phyloP scores from a whole-genome alignment of 2,329 filamentous ascomycete species.

The Phaeosphaeriaceae sp. region DNA sequence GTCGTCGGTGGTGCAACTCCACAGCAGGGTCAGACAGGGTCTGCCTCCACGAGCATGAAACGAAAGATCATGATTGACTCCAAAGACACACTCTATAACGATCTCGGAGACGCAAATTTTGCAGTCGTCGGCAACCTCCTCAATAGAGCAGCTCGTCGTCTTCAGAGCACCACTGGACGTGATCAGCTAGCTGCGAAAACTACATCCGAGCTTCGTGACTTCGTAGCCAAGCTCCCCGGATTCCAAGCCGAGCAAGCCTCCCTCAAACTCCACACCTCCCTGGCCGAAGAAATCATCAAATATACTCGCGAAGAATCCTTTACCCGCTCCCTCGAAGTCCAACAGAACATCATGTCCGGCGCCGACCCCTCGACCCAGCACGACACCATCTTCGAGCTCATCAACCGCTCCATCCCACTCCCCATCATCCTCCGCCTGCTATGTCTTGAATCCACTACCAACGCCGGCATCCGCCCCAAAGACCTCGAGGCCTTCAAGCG shows the following conservation, averaged over 20 bases:
- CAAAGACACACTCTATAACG: conserved; percentile 85
- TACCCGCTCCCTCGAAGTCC: conserved; percentile 85
- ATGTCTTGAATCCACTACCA: conserved; percentile 90
- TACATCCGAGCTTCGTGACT: conserved; percentile 89
- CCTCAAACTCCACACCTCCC: conserved; percentile 86
- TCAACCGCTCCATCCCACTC: conserved; percentile 82
- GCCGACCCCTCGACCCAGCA: conserved; percentile 89
- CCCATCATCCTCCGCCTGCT: conserved; percentile 83
- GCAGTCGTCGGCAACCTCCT: conserved; percentile 88
- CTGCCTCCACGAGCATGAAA: conserved; percentile 66
- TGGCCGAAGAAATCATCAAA: conserved; percentile 95
- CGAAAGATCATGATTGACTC: conserved; percentile 89
- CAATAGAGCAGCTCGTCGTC: conserved; percentile 86
- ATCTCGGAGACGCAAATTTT: conserved; percentile 91
- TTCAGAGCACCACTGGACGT: conserved; percentile 87
- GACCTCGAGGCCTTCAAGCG: conserved; percentile 91
- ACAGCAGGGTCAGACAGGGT: conserved; percentile 60
- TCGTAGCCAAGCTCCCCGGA: conserved; percentile 89
- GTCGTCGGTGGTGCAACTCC: conserved; percentile 78
- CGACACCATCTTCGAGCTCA: conserved; percentile 92
- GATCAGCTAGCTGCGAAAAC: conserved; percentile 82
- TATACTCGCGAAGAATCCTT: conserved; percentile 90
- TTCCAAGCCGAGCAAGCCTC: conserved; percentile 95
- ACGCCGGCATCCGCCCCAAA: conserved; percentile 84
- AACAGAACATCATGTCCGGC: conserved; percentile 92